Evolutionary conservation across 2,329 filamentous ascomycete species (phyloP), one percentile per base, ranked within the genome.

Genomic region (Penicillium sp.): DNA sequence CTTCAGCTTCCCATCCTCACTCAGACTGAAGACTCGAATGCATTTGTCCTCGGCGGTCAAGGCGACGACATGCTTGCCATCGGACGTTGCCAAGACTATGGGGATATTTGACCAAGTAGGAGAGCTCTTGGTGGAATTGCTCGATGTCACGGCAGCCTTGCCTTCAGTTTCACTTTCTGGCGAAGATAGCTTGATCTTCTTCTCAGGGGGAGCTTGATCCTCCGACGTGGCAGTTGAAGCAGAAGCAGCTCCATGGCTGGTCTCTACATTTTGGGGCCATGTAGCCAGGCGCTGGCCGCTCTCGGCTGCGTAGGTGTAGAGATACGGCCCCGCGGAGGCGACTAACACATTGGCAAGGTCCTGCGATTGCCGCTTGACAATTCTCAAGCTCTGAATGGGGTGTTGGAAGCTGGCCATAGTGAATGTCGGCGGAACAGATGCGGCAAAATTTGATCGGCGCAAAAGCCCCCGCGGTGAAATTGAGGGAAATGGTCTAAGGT

Each of bases 11-110:
- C 88, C 89, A 54, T 83, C 76, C 2, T 82, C 78, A 33, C 86
- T 82, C 59, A 93, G 81, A 65, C 86, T 81, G 71, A 98, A 91
- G 0, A 97, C 91, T 74, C 91, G 90, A 41, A 99, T 83, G 51
- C 85, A 87, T 79, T 99, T 99, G 80, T 98, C 95, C 69, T 96
- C 91, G n/a, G 86, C 88, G 9, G 92, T 96, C 33, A 96, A 85
- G 22, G 87, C 90, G 43, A 96, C 79, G 19, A 96, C 74, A 76
- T 96, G 81, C 43, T 84, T 81, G 14, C 87, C 85, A 64, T 90
- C 82, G 14, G 80, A 74, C 0, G 91, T 89, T 31, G 84, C 77
- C 22, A 84, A 80, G 63, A 97, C 72, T 62, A 89, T 85, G 59
- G 88, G 89, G 55, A 97, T 84, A 68, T 89, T 87, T 5, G 88